These are phyloP conservation scores for Acephala macrosclerotiorum DNA, from an alignment of 2,329 filamentous ascomycete species.

Conservation along the genomic window DNA sequence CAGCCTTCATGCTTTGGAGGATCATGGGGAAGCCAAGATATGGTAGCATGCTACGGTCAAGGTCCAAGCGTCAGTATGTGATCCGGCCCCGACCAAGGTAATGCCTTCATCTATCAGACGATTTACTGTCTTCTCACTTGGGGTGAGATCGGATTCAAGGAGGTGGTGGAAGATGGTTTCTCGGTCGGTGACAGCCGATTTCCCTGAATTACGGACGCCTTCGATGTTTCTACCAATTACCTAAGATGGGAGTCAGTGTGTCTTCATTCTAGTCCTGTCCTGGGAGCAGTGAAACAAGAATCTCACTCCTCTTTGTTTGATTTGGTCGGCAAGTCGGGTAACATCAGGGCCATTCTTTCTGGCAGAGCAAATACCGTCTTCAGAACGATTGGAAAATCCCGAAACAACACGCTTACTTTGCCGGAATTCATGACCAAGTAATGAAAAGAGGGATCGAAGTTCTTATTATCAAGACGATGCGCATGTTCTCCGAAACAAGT, in stretches of 20 bases:
- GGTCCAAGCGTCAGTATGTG: slow-evolving; percentile 46
- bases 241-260: not conserved
- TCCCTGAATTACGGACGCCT: slow-evolving; percentile 2
- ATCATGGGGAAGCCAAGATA: slow-evolving; percentile 44
- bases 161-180: slow-evolving; percentile 33
- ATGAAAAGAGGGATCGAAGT: slow-evolving; percentile 31
- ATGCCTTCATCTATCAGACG: slow-evolving; percentile 46
- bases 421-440: slow-evolving; percentile 1
- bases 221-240: slow-evolving; percentile 9
- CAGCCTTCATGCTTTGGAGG: slow-evolving; percentile 42
- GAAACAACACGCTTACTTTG: not conserved
- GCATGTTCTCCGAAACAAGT: slow-evolving; percentile 36
- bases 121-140: slow-evolving; percentile 42
- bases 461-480: slow-evolving; percentile 22
- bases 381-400: slow-evolving; percentile 19
- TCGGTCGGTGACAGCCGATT: slow-evolving; percentile 21
- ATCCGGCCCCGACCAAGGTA: slow-evolving; percentile 45
- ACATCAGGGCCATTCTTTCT: not conserved
- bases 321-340: slow-evolving; percentile 14
- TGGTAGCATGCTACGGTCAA: slow-evolving; percentile 46
- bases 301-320: slow-evolving; percentile 13
- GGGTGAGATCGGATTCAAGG: slow-evolving; percentile 41
- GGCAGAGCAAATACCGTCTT: slow-evolving; percentile 7
- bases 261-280: too few species aligned
- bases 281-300: too few species aligned